phyloP scores from a whole-genome alignment of 306 rosid genomes.

The Acacia crassicarpa region DNA sequence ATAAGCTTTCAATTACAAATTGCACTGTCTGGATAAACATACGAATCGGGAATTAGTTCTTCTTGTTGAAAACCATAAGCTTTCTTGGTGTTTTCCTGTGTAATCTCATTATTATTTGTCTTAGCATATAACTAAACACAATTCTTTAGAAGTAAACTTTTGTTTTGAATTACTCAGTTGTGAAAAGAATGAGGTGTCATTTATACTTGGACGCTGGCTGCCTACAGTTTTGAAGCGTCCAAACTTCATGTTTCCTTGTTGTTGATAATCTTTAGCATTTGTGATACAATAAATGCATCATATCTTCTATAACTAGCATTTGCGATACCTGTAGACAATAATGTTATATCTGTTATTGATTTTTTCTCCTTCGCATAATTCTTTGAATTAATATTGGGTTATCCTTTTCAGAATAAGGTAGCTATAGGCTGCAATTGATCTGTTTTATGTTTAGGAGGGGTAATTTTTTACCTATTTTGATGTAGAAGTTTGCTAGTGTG shows the following conservation, averaged over 20 bases:
- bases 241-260: background rate
- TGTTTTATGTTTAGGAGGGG: constrained; percentile 3
- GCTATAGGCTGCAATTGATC: background rate
- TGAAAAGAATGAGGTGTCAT: background rate
- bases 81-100: background rate
- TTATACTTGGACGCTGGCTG: background rate
- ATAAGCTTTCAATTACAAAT: background rate
- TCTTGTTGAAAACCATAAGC: background rate
- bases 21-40: background rate
- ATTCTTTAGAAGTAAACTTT: background rate
- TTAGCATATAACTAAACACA: background rate
- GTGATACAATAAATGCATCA: background rate
- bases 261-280: background rate
- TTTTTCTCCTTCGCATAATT: background rate
- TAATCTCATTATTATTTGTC: background rate
- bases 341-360: background rate
- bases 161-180: background rate
- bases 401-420: constrained; percentile 1
- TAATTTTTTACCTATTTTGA: background rate
- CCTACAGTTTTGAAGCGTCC: background rate
- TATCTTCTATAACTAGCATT: background rate
- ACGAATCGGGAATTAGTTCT: background rate
- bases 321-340: background rate
- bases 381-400: background rate
- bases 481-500: background rate